A percentile compares a stretch with the other conserved stretches of the same genome.
These are phyloP conservation scores for Coemansia sp. DNA, from an alignment of 192 early-diverging fungal genomes.

Conservation along the genomic window DNA sequence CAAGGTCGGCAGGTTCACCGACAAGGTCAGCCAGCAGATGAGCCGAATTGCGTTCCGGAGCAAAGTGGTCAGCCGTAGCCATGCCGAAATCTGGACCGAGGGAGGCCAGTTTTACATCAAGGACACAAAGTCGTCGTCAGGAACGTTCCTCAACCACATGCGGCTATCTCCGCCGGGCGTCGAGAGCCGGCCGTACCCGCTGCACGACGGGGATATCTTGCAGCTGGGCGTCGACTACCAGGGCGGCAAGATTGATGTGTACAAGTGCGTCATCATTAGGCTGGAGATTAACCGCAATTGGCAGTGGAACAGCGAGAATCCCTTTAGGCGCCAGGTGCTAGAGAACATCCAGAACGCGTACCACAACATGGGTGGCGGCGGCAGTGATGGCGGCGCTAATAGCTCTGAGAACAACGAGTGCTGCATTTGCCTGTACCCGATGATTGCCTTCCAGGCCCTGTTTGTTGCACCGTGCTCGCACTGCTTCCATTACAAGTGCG, in stretches of 20 bases:
- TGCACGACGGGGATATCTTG: conserved; percentile 90
- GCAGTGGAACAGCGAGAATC: conserved; percentile 63
- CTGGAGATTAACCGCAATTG: conserved; percentile 72
- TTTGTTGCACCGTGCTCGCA: conserved; percentile 93
- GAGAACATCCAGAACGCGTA: conserved; percentile 54
- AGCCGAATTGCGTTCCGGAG: conserved; percentile 81
- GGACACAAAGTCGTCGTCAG: conserved; percentile 96
- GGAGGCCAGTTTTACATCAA: conserved; percentile 86
- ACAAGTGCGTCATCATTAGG: conserved; percentile 90
- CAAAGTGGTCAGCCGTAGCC: conserved; percentile 91
- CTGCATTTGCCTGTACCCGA: conserved; percentile 88
- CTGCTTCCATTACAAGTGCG: conserved; percentile 92
- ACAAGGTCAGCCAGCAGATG: conserved; percentile 59
- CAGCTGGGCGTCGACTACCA: conserved; percentile 98
- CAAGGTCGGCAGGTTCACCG: conserved; percentile 76
- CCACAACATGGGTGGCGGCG: conserved; percentile 20
- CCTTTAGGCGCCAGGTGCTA: conserved; percentile 59
- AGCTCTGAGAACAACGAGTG: conserved; percentile 63
- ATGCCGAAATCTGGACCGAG: conserved; percentile 92
- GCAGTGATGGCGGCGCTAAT: conserved; percentile 14
- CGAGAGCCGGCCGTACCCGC: conserved; percentile 75
- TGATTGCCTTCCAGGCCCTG: conserved; percentile 84
- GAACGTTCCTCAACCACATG: conserved; percentile 96
- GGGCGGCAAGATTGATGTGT: conserved; percentile 87
- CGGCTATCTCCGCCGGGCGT: conserved; percentile 84